These are phyloP conservation scores for Citrullus colocynthis DNA, from an alignment of 306 rosid genomes.

Conservation along the genomic window DNA sequence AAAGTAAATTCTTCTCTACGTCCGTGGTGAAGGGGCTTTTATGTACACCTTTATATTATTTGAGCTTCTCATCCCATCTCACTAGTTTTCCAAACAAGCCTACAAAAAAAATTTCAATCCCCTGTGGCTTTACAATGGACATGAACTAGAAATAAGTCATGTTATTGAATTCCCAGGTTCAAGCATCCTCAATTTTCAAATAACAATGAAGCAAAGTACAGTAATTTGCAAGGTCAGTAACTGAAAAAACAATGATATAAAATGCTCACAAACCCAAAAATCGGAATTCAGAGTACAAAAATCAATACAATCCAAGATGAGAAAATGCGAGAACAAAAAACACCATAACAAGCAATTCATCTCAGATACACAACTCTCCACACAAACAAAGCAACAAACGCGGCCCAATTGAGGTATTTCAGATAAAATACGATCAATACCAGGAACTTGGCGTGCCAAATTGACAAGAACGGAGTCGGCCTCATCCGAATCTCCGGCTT, in stretches of 20 bases:
- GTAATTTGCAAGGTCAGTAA: neutral
- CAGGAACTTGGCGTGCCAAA: slow-evolving; percentile 59
- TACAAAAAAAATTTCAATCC: neutral
- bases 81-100: neutral
- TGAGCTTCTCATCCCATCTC: neutral
- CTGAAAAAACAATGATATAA: neutral
- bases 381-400: neutral
- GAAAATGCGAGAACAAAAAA: neutral
- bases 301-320: neutral
- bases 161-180: neutral
- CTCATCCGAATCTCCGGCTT: slow-evolving; percentile 14
- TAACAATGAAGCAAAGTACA: neutral
- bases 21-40: neutral
- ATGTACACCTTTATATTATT: neutral
- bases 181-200: neutral
- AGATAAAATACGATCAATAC: slow-evolving; percentile 11
- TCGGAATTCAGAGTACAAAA: neutral
- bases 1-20: neutral
- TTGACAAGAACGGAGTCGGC: slow-evolving; percentile 27
- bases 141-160: neutral
- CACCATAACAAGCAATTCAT: neutral
- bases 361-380: neutral
- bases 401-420: neutral
- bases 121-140: neutral
- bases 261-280: neutral